A percentile compares a stretch with the other conserved stretches of the same genome.
These are phyloP conservation scores for Immersiella caudata DNA, from an alignment of 495 filamentous ascomycete genomes.

Conservation along the genomic window DNA sequence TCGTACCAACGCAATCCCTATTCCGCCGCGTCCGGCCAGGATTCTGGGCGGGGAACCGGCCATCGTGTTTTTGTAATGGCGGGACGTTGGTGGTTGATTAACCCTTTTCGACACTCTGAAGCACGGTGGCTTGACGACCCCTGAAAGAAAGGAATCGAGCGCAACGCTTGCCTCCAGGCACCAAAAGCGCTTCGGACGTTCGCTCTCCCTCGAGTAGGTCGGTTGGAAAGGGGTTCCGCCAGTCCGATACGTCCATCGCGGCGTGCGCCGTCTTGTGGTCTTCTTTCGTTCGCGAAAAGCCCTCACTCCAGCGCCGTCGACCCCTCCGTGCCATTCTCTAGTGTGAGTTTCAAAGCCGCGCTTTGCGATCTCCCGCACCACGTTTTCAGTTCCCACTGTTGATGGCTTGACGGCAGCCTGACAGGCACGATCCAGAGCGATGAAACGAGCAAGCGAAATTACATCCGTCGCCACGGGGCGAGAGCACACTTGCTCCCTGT, in stretches of 20 bases:
- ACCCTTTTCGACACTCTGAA: conserved; percentile 17
- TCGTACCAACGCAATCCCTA: background rate
- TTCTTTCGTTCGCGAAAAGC: background rate
- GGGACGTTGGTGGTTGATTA: conserved; percentile 8
- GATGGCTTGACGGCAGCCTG: background rate
- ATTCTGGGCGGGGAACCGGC: conserved; percentile 16
- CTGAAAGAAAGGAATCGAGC: background rate
- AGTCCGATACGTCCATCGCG: background rate
- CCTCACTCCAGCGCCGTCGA: background rate
- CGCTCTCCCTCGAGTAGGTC: background rate
- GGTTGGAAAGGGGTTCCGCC: background rate
- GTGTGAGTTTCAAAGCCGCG: background rate
- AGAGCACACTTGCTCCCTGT: conserved; percentile 30
- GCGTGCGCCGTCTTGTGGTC: background rate
- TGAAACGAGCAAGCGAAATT: conserved; percentile 42
- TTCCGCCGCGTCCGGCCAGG: conserved; percentile 10
- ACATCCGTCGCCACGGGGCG: conserved; percentile 34
- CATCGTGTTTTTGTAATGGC: conserved; percentile 1
- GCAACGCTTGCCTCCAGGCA: background rate
- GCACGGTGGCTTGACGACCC: conserved; percentile 18
- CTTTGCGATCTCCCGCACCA: background rate
- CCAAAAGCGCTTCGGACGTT: background rate
- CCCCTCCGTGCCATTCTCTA: background rate
- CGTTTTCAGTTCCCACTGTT: background rate
- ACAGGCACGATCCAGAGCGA: conserved; percentile 13